Conservation (phyloP, 2,329 filamentous ascomycete species). For the Xylariales sp. region DNA sequence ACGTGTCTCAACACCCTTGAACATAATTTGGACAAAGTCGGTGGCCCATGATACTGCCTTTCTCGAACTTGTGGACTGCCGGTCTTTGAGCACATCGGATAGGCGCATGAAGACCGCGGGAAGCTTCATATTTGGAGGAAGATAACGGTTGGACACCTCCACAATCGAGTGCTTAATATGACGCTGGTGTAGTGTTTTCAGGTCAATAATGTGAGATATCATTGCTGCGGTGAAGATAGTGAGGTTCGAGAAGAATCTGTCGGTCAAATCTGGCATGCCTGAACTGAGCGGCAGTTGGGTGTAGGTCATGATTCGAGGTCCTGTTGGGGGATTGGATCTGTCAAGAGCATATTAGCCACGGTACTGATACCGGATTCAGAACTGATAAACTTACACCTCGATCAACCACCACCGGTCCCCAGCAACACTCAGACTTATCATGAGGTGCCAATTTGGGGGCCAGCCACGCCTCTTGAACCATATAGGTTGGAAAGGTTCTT, state of each 20-base stretch:
- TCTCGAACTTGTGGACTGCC: constrained; percentile 13
- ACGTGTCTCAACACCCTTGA: constrained; percentile 41
- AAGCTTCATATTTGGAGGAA: constrained; percentile 39
- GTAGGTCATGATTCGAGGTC: constrained; percentile 21
- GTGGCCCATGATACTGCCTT: constrained; percentile 47
- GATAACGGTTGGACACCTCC: constrained; percentile 29
- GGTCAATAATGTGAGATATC: constrained; percentile 45
- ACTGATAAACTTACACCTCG: constrained; percentile 48
- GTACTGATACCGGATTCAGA: not conserved
- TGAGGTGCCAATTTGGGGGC: constrained; percentile 67
- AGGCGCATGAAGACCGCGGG: constrained; percentile 46
- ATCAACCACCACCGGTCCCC: constrained; percentile 80
- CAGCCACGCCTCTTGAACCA: constrained; percentile 73
- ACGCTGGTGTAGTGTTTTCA: constrained; percentile 41
- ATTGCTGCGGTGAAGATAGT: constrained; percentile 46
- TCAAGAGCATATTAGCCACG: not conserved
- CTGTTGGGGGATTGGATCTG: constrained; percentile 9
- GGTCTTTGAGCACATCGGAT: constrained; percentile 32
- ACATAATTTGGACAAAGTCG: constrained; percentile 55
- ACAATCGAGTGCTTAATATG: constrained; percentile 34
- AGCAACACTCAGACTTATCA: constrained; percentile 63
- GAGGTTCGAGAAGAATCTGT: constrained; percentile 48
- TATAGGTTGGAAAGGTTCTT: constrained; percentile 58
- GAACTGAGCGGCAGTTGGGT: constrained; percentile 39
- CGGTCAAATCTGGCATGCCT: constrained; percentile 38